A percentile compares a stretch with the other conserved stretches of the same genome.
Evolutionary conservation across 768 basidiomycete species (phyloP).

Genomic region (Neoboletus brunneissimus): DNA sequence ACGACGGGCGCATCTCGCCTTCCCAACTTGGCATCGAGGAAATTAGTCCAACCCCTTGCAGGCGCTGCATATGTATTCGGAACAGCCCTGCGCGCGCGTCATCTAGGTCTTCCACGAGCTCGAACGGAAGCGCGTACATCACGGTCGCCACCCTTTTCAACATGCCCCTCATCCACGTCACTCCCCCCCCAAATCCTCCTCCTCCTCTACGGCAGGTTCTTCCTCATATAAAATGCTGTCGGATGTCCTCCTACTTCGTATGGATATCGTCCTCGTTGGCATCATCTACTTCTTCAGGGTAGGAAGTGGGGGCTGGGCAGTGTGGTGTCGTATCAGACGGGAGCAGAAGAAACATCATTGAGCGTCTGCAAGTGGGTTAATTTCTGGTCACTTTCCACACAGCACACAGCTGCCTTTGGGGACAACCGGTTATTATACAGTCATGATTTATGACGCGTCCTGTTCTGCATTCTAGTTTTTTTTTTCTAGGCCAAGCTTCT

Average conservation of each 20-base stretch:
- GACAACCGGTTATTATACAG: no score
- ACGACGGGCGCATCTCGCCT: no score
- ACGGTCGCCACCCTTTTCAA: conserved; percentile 35
- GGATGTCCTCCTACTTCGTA: conserved; percentile 30
- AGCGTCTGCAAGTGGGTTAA: no score
- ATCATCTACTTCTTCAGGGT: conserved; percentile 21
- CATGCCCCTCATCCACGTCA: conserved; percentile 29
- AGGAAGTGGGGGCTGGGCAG: conserved; percentile 12
- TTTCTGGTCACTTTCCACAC: no score
- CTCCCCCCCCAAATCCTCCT: conserved; percentile 32
- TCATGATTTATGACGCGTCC: no score
- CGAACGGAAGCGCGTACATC: conserved; percentile 32
- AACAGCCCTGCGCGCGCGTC: conserved; percentile 35
- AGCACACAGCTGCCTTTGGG: no score
- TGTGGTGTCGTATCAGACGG: no score
- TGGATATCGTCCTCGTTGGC: conserved; percentile 19
- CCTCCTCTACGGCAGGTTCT: conserved; percentile 25
- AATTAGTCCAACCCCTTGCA: conserved; percentile 17
- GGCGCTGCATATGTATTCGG: conserved; percentile 31
- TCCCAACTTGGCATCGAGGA: no score
- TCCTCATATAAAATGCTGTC: conserved; percentile 31
- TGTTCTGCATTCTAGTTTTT: no score
- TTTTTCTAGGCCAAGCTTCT: no score
- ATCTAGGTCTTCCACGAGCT: conserved; percentile 37
- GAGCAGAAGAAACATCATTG: no score